Evolutionary conservation across 768 basidiomycete species (phyloP).

Genomic region (Flagelloscypha sp.): DNA sequence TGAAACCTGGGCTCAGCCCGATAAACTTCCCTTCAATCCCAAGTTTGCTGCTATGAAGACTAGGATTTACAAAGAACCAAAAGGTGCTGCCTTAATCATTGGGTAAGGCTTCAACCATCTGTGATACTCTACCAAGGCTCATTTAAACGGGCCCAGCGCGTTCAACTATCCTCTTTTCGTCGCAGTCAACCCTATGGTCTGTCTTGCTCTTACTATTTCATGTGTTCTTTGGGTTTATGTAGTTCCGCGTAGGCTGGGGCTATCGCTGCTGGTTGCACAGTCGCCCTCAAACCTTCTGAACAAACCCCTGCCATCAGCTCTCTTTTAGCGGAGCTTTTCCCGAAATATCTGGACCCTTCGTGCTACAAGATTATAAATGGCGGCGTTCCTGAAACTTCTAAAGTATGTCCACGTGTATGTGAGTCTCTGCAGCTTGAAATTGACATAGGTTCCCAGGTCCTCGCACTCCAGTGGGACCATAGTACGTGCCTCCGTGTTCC

Average conservation of each 20-base stretch:
- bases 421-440: neutral
- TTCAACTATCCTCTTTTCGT: slow-evolving; percentile 73
- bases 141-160: too few relatives aligned
- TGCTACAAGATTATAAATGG: slow-evolving; percentile 65
- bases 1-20: slow-evolving; percentile 41
- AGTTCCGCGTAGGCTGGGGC: slow-evolving; percentile 44
- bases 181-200: slow-evolving; percentile 48
- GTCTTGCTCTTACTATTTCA: neutral
- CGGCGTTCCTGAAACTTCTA: slow-evolving; percentile 46
- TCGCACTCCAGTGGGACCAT: slow-evolving; percentile 35
- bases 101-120: too few relatives aligned
- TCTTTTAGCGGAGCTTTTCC: slow-evolving; percentile 59
- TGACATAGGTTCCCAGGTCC: slow-evolving; percentile 23
- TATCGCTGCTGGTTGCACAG: slow-evolving; percentile 70
- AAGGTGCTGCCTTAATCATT: slow-evolving; percentile 39
- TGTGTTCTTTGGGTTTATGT: neutral
- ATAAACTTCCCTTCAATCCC: slow-evolving; percentile 28
- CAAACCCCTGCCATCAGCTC: slow-evolving; percentile 43
- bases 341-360: slow-evolving; percentile 67
- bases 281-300: slow-evolving; percentile 73
- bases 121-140: too few relatives aligned
- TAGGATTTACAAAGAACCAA: slow-evolving; percentile 40
- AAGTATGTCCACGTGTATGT: slow-evolving; percentile 20
- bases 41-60: slow-evolving; percentile 34
- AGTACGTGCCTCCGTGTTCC: slow-evolving; percentile 18